phyloP scores from a whole-genome alignment of 1,284 basidiomycete species.

The Cutaneotrichosporon cutaneum region DNA sequence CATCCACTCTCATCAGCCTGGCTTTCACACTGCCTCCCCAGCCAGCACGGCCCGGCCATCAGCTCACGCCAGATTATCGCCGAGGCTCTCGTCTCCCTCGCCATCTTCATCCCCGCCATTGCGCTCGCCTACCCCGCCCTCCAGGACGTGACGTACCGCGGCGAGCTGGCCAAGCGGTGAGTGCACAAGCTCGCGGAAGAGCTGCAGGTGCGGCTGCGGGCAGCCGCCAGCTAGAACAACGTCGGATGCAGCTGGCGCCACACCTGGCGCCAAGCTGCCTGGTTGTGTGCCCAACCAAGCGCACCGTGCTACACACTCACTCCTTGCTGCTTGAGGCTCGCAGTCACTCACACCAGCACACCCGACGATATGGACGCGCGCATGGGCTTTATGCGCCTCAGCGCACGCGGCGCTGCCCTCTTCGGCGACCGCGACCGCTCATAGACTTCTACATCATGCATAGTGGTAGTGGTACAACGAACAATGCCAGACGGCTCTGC shows the following conservation, averaged over 20 bases:
- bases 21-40: background rate
- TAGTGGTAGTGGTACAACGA: constrained; percentile 15
- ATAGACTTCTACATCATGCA: background rate
- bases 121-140: constrained; percentile 36
- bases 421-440: constrained; percentile 42
- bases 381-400: constrained; percentile 40
- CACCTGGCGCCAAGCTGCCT: background rate
- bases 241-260: background rate
- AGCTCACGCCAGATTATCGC: constrained; percentile 42
- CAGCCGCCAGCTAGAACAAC: too few relatives aligned
- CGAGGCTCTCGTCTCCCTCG: constrained; percentile 45
- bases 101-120: constrained; percentile 46
- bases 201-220: background rate
- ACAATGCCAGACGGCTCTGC: background rate
- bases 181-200: constrained; percentile 13
- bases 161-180: constrained; percentile 48
- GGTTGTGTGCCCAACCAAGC: too few relatives aligned
- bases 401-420: constrained; percentile 35
- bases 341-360: constrained; percentile 26
- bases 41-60: too few relatives aligned
- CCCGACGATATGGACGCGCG: constrained; percentile 43
- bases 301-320: too few relatives aligned
- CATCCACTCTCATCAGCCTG: background rate
- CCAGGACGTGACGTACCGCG: constrained; percentile 50
- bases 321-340: background rate